These are phyloP conservation scores for Umbelopsis sp. DNA, from an alignment of 192 early-diverging fungal genomes.

Conservation along the genomic window DNA sequence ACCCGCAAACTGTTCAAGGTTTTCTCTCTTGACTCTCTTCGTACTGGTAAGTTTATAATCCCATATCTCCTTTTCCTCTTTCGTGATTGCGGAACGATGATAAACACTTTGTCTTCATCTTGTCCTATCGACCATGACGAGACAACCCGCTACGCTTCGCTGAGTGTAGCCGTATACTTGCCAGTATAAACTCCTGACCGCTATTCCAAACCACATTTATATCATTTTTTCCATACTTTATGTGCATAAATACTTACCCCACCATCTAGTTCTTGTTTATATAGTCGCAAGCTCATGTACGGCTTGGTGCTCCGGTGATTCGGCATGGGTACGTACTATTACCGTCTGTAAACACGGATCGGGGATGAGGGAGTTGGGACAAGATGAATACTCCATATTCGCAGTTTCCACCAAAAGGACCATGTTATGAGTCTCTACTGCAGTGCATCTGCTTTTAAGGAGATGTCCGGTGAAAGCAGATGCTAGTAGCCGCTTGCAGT, in stretches of 20 bases:
- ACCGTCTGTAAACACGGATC: not conserved
- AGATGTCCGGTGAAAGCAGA: not conserved
- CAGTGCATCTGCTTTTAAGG: slow-evolving; percentile 29
- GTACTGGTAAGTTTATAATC: slow-evolving; percentile 14
- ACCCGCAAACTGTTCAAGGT: not conserved
- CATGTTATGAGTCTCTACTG: slow-evolving; percentile 19
- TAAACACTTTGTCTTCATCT: slow-evolving; percentile 33
- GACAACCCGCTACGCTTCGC: slow-evolving; percentile 45
- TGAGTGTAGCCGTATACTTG: slow-evolving; percentile 47
- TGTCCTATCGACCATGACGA: slow-evolving; percentile 48
- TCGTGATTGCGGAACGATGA: slow-evolving; percentile 1
- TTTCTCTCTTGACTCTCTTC: slow-evolving; percentile 1
- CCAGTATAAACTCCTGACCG: slow-evolving; percentile 46
- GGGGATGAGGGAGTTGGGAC: slow-evolving; percentile 15
- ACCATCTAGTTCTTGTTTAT: not conserved
- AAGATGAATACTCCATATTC: slow-evolving; percentile 44
- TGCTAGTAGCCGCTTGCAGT: slow-evolving; percentile 5
- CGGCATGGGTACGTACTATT: not conserved
- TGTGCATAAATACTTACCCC: slow-evolving; percentile 2
- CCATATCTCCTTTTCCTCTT: not conserved
- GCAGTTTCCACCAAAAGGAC: slow-evolving; percentile 45
- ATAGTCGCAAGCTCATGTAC: not conserved
- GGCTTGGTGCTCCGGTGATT: not conserved
- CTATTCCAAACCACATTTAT: not conserved
- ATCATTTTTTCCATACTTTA: not conserved